Evolutionary conservation across 2,329 filamentous ascomycete genomes (phyloP).

Genomic region (Didymella keratinophila): DNA sequence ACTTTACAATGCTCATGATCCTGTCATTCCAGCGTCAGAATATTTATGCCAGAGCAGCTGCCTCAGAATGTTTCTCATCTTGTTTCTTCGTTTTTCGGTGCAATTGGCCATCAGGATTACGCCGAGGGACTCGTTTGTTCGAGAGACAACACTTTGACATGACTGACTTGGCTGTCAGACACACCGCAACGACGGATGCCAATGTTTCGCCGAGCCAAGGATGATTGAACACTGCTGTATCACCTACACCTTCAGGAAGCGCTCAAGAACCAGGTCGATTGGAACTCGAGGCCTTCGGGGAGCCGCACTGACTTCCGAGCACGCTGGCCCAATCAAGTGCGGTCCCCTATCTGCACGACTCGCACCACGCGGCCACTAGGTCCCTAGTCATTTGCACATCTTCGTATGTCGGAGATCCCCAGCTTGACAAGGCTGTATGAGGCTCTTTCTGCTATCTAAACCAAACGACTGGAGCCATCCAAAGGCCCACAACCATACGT

Average conservation of each 20-base stretch:
- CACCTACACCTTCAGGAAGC: neutral
- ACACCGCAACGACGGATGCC: neutral
- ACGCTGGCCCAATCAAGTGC: conserved; percentile 3
- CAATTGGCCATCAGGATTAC: neutral
- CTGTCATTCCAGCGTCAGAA: conserved; percentile 11
- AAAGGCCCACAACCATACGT: conserved; percentile 6
- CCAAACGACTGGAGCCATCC: conserved; percentile 5
- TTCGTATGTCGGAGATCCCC: conserved; percentile 3
- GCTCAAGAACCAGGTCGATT: conserved; percentile 1
- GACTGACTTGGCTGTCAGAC: conserved; percentile 1
- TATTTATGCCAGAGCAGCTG: conserved; percentile 13
- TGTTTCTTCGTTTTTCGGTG: conserved; percentile 12
- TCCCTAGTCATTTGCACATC: conserved; percentile 3
- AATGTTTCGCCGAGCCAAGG: neutral
- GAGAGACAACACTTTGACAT: neutral
- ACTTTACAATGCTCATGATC: neutral
- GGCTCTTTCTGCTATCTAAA: conserved; percentile 7
- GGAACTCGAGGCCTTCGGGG: conserved; percentile 6
- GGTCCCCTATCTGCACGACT: conserved; percentile 5
- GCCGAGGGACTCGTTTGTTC: conserved; percentile 1
- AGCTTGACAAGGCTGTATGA: conserved; percentile 9
- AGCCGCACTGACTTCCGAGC: conserved; percentile 14
- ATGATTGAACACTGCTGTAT: neutral
- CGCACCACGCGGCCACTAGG: conserved; percentile 7
- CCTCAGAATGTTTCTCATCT: conserved; percentile 16